A percentile compares a stretch with the other conserved stretches of the same genome.
phyloP scores from a whole-genome alignment of 1,284 basidiomycete genomes.

The Rhodofomes roseus region DNA sequence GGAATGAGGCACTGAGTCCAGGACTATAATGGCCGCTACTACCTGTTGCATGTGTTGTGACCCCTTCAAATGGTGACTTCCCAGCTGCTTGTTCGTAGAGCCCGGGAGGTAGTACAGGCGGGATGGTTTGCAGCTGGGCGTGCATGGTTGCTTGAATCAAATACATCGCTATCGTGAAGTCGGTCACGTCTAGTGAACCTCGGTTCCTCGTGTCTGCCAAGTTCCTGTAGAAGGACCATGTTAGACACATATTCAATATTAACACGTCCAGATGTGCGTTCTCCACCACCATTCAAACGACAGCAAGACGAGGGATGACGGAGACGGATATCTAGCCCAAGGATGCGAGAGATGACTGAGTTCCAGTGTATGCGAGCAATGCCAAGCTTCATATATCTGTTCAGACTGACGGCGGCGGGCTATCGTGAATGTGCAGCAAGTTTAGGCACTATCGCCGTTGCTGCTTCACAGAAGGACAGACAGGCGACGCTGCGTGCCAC shows the following conservation, averaged over 20 bases:
- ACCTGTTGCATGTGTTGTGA: conserved; percentile 58
- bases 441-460: too few species aligned
- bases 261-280: too few species aligned
- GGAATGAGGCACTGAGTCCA: conserved; percentile 36
- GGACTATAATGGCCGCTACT: conserved; percentile 57
- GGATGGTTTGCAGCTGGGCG: conserved; percentile 71
- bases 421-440: too few species aligned
- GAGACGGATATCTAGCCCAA: too few species aligned
- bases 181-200: conserved; percentile 84
- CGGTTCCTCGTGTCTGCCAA: conserved; percentile 94
- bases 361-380: too few species aligned
- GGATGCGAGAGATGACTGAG: too few species aligned
- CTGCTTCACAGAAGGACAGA: too few species aligned
- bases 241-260: neutral
- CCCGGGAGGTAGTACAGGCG: conserved; percentile 78
- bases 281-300: too few species aligned
- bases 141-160: conserved; percentile 93
- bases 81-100: conserved; percentile 84
- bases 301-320: too few species aligned
- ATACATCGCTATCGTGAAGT: conserved; percentile 97
- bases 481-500: too few species aligned
- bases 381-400: too few species aligned
- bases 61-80: conserved; percentile 31
- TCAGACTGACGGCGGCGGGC: too few species aligned
- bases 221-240: conserved; percentile 51